Evolutionary conservation across 192 early-diverging fungal genomes (phyloP), one percentile per base, ranked within the genome.

Genomic region (Backusella australiensis): DNA sequence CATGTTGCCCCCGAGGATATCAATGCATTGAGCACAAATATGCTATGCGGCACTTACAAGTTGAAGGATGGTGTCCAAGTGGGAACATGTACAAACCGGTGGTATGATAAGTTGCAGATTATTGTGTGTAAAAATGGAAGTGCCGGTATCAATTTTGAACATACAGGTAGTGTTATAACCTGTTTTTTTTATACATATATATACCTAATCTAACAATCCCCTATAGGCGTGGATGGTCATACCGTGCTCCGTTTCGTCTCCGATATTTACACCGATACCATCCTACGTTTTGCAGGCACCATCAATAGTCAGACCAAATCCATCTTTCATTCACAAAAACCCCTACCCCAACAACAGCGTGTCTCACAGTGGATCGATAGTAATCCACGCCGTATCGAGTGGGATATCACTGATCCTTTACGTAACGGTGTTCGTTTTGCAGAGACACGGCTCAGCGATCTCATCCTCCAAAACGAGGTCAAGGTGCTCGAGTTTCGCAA

Each of bases 131-230:
- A 87, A 73, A 93, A 86, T 78, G 96, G 94, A 29, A 88, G 91
- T 34, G 86, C 93, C 11, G 96, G 96, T 74, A 87, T 95, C 67
- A 97, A 96, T 82, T 94, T 94, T 71, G 95, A 97, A 85, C 95
- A 96, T 83, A 86, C 94, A 41, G 83, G 83, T 84, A 78, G 1
- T 29, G 1, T 29, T 29, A 29, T 29, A 53, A 35, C 23, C 52
- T 26, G 42, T 41, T 38, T 3, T 63, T 0, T 32, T 2, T 32
- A 32, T 32, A 32, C 2, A 32, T 32, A 32, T 32, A 32, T 34
- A 4, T 74, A 4, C 1, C 15, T 46, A 17, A 14, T 21, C 19
- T 21, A 41, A 6, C 6, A 29, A 4, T 4, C 9, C 19, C 32
- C 6, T 69, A 12, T 23, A 84, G 82, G 84, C 29, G 84, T 85